Conservation (phyloP, 148 eudicot genomes). For the Persicaria maculosa region DNA sequence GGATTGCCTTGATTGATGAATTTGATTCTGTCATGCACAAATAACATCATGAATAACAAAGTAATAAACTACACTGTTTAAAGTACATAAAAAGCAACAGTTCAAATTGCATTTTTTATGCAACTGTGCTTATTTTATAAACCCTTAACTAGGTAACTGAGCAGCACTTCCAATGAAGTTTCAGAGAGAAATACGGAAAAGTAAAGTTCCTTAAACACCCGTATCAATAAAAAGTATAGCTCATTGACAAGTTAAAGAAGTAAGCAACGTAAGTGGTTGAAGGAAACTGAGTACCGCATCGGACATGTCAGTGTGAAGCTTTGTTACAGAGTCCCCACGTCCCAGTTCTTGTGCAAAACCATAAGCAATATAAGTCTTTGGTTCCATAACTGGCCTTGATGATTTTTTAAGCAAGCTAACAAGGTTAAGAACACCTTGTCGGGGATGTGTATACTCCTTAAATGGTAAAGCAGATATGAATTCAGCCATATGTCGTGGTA, state of each 20-base stretch:
- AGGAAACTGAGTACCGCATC: constrained; percentile 58
- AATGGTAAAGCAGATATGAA: constrained; percentile 74
- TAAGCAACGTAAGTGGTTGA: background rate
- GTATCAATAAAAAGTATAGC: background rate
- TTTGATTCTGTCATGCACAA: background rate
- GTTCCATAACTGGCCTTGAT: constrained; percentile 84
- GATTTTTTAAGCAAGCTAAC: constrained; percentile 64
- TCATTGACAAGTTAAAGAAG: background rate
- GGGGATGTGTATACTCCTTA: constrained; percentile 76
- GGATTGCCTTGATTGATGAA: background rate
- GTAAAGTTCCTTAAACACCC: too few relatives aligned
- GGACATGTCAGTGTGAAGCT: constrained; percentile 84
- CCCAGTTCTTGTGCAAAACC: constrained; percentile 80
- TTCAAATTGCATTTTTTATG: too few relatives aligned
- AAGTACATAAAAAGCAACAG: too few relatives aligned
- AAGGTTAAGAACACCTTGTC: constrained; percentile 60
- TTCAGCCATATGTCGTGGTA: constrained; percentile 87
- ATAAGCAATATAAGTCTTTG: constrained; percentile 85
- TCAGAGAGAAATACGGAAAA: background rate
- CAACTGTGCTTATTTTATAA: background rate
- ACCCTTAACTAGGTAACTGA: background rate
- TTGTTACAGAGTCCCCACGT: constrained; percentile 79
- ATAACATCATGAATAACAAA: background rate
- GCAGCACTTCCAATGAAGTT: background rate
- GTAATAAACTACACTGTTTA: background rate